Evolutionary conservation across 768 basidiomycete genomes (phyloP), one percentile per base, ranked within the genome.

Genomic region (Hypholoma fasciculare): DNA sequence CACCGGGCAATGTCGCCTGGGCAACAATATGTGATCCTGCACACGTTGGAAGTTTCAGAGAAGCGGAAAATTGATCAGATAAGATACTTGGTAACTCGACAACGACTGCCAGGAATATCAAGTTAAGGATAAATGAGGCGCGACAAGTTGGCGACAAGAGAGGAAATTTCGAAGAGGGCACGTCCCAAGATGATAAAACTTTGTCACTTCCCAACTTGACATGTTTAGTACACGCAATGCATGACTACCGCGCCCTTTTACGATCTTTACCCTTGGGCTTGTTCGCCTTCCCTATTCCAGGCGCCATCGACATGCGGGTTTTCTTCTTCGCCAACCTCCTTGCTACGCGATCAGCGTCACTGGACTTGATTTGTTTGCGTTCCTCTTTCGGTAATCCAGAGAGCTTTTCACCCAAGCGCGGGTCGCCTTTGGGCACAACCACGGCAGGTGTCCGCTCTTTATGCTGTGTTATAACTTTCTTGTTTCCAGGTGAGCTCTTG

Each of bases 241-340:
- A 42, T 42, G 40, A 52, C 48, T 56, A 64, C 39, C 64, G 64
- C 39, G 58, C 59, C 34, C 64, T 52, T 54, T 65, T 65, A 12
- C 64, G 57, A 40, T 57, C 61, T 57, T 60, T 65, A n/a, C 61
- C 61, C 52, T 54, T 54, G 23, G 34, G 27, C 19, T 16, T 71
- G 78, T 81, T 69, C 54, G 9, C 63, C 23, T 72, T 71, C 43
- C 68, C 63, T 0, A 62, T 65, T 14, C 63, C 67, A 44, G 65
- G 56, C 14, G 63, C 70, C 68, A 90, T 78, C 39, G 77, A 70
- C 63, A 79, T 81, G 62, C 88, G 78, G 36, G 86, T 82, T 72
- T 89, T 90, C 75, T 97, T 97, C 84, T 98, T 97, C 42, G 92
- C 94, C 71, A 95, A 69, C 57, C 96, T 79, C 49, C 96, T 78